Base-by-base conservation (phyloP, 1,284 basidiomycete species). In the Puccinia coronata region DNA sequence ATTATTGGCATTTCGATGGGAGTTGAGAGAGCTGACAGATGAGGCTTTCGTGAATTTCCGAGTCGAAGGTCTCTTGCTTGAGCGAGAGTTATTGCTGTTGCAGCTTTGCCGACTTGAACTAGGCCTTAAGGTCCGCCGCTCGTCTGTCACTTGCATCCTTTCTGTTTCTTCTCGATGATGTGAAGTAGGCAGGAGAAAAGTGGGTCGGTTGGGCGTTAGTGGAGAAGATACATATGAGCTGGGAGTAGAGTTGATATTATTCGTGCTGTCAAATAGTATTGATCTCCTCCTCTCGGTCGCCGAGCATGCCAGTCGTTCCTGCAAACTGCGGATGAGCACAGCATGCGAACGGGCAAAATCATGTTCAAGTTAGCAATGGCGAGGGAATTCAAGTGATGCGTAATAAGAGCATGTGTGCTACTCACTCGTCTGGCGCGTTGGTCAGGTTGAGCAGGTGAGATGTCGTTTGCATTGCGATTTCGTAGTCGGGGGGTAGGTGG, bases 401-500 rank as follows among this genome's bases (percentile, higher is more conserved):
- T 3, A 63, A 9, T 18, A 36, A 63, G 36, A n/a, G 20, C 36
- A 63, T 1, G 1, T 63, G 12, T 9, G 2, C 61, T 28, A 63
- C 36, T 3, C n/a, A 63, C 61, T 63, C 12, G 23, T 63, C 36
- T 23, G 61, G 31, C n/a, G 31, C 5, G 28, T 36, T 34, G 9
- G 12, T 61, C 59, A 34, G 61, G 41, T 14, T 36, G 3, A 36
- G 36, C 36, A 41, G 16, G 9, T 41, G 36, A 63, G 61, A 63
- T 0, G 61, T 34, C 36, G 61, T 63, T 41, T 39, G 61, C 11
- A 63, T 3, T 63, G 61, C 61, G 16, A 63, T 36, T 63, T 63
- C 61, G 61, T 63, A 63, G 61, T 34, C 12, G 18, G 61, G 61
- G n/a, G 61, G 61, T 6, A 63, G 36, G n/a, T 53, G 55, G n/a